These are phyloP conservation scores for Fusarium palustre DNA, from an alignment of 2,329 filamentous ascomycete species.

Conservation along the genomic window DNA sequence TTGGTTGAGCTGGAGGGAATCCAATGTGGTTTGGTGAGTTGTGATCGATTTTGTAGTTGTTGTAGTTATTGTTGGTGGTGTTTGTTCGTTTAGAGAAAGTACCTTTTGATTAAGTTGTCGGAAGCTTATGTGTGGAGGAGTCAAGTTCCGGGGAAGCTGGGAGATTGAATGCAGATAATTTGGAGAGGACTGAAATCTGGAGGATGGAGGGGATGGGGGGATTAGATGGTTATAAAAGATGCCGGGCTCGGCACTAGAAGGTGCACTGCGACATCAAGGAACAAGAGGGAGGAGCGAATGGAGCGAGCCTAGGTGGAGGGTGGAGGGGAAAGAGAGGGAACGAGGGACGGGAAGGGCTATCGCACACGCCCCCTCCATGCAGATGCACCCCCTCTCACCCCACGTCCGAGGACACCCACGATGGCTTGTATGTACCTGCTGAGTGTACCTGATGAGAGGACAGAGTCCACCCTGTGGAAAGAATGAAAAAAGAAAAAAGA, in stretches of 20 bases:
- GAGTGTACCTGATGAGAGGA: slow-evolving; percentile 45
- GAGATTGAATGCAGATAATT: slow-evolving; percentile 42
- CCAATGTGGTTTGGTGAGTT: slow-evolving; percentile 20
- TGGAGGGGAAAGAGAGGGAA: slow-evolving; percentile 40
- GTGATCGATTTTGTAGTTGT: slow-evolving; percentile 11
- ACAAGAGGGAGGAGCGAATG: slow-evolving; percentile 37
- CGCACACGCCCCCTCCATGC: slow-evolving; percentile 4
- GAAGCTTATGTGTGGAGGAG: slow-evolving; percentile 36
- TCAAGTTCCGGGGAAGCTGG: slow-evolving; percentile 44
- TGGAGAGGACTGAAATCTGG: slow-evolving; percentile 43
- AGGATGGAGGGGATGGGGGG: slow-evolving; percentile 48
- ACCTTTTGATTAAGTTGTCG: slow-evolving; percentile 13
- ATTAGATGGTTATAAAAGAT: slow-evolving; percentile 49
- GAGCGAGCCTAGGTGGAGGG: slow-evolving; percentile 27
- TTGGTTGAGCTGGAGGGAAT: slow-evolving; percentile 11
- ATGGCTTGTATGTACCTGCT: slow-evolving; percentile 34
- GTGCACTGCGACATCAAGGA: slow-evolving; percentile 39
- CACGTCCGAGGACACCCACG: slow-evolving; percentile 30
- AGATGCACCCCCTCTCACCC: slow-evolving; percentile 26
- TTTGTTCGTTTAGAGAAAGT: slow-evolving; percentile 9
- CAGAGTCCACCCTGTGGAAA: slow-evolving; percentile 41
- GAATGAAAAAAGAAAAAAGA: slow-evolving; percentile 43
- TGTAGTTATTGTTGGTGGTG: background rate
- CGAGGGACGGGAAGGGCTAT: slow-evolving; percentile 38
- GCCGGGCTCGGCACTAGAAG: slow-evolving; percentile 50